Conservation (phyloP, 2,329 filamentous ascomycete genomes). For the Arachnopeziza araneosa region DNA sequence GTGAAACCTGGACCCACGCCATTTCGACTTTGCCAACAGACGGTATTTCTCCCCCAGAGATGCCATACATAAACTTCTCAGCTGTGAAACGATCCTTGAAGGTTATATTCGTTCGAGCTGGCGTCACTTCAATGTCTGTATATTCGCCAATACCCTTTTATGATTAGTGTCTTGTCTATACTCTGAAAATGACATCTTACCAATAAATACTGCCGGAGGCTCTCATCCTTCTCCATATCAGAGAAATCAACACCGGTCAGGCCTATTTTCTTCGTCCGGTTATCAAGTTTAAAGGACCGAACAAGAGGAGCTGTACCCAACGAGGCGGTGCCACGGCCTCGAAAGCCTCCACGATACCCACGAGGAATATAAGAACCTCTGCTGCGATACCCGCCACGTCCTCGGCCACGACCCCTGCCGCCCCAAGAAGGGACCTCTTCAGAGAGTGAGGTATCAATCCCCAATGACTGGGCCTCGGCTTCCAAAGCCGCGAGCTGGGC, state of each 20-base stretch:
- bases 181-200: conserved; percentile 39
- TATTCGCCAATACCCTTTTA: conserved; percentile 57
- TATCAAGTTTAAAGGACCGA: conserved; percentile 63
- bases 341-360: conserved; percentile 39
- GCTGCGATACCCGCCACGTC: conserved; percentile 33
- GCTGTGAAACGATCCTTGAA: conserved; percentile 66
- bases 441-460: conserved; percentile 52
- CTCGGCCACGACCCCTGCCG: conserved; percentile 38
- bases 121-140: conserved; percentile 47
- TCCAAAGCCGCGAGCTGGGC: conserved; percentile 68
- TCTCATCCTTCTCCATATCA: conserved; percentile 58
- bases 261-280: conserved; percentile 63
- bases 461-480: conserved; percentile 64
- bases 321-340: conserved; percentile 40
- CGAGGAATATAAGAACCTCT: conserved; percentile 33
- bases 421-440: conserved; percentile 34
- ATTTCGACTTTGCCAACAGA: conserved; percentile 60
- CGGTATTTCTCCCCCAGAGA: conserved; percentile 53
- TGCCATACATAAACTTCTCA: conserved; percentile 61
- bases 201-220: conserved; percentile 64
- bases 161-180: conserved; percentile 2
- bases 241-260: conserved; percentile 61
- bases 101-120: conserved; percentile 47
- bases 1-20: conserved; percentile 47
- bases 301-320: conserved; percentile 22